Evolutionary conservation across 2,329 filamentous ascomycete species (phyloP).

Genomic region (Nigrospora sphaerica): DNA sequence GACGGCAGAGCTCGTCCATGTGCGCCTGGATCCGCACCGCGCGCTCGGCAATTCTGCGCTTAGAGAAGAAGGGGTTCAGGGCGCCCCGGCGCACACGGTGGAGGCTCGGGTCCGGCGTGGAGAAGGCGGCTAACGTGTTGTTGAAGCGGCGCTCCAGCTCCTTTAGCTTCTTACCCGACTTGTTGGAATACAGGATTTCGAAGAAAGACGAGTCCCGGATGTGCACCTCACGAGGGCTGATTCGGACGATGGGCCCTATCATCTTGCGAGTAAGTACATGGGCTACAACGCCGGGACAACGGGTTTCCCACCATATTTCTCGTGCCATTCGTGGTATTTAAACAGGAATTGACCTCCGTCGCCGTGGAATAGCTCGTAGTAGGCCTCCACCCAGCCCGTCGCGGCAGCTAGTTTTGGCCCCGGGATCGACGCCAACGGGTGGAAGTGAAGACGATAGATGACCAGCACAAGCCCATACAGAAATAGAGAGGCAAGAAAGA

Average conservation of each 20-base stretch:
- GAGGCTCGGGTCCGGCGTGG: slow-evolving; percentile 5
- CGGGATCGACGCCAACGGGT: neutral
- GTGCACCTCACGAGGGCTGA: too few relatives aligned
- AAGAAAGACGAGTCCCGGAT: too few relatives aligned
- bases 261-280: too few relatives aligned
- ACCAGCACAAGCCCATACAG: too few relatives aligned
- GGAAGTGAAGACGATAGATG: neutral
- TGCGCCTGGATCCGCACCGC: slow-evolving; percentile 2
- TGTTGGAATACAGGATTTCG: too few relatives aligned
- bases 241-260: too few relatives aligned
- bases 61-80: slow-evolving; percentile 21
- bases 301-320: neutral
- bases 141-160: too few relatives aligned
- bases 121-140: slow-evolving; percentile 2
- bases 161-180: too few relatives aligned
- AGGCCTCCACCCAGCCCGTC: neutral
- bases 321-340: neutral
- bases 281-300: too few relatives aligned
- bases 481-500: too few relatives aligned
- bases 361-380: neutral
- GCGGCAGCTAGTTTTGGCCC: neutral
- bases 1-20: slow-evolving; percentile 5
- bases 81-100: slow-evolving; percentile 9
- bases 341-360: neutral
- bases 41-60: slow-evolving; percentile 5